Percentiles rank a stretch among this genome's conserved stretches.
Conservation (phyloP, 306 rosid species). For the Lablab purpureus region DNA sequence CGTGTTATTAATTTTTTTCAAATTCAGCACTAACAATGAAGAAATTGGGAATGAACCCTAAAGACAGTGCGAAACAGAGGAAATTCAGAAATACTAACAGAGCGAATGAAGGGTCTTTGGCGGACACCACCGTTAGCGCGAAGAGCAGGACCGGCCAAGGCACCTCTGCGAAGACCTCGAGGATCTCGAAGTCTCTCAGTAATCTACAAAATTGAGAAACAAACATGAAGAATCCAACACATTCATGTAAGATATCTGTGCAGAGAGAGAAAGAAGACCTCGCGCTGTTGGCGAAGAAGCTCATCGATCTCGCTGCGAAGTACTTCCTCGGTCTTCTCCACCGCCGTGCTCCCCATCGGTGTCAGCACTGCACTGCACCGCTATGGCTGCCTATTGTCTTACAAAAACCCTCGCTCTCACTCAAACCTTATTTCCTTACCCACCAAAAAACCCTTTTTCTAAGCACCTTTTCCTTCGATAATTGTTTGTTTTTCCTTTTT, state of each 20-base stretch:
- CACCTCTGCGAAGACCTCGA: constrained; percentile 87
- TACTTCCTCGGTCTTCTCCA: constrained; percentile 81
- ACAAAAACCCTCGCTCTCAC: constrained; percentile 31
- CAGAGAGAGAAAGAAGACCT: constrained; percentile 53
- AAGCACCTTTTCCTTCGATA: not conserved
- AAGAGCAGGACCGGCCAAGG: constrained; percentile 58
- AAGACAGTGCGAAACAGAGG: too few species aligned
- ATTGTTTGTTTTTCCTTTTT: not conserved
- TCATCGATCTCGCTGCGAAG: constrained; percentile 96
- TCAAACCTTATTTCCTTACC: not conserved
- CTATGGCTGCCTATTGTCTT: not conserved
- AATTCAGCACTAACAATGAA: not conserved
- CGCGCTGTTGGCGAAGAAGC: constrained; percentile 95
- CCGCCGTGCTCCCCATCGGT: constrained; percentile 71
- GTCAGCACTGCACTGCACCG: not conserved
- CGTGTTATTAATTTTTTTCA: not conserved
- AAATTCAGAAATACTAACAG: constrained; percentile 45
- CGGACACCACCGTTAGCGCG: constrained; percentile 80
- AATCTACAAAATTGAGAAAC: constrained; percentile 60
- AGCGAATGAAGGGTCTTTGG: constrained; percentile 72
- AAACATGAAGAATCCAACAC: not conserved
- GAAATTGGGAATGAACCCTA: constrained; percentile 37
- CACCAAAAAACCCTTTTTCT: constrained; percentile 3
- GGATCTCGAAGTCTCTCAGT: constrained; percentile 98
- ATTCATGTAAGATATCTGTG: too few species aligned